Base-by-base conservation (phyloP, 164 flowering plant genomes). In the Pachysandra terminalis region DNA sequence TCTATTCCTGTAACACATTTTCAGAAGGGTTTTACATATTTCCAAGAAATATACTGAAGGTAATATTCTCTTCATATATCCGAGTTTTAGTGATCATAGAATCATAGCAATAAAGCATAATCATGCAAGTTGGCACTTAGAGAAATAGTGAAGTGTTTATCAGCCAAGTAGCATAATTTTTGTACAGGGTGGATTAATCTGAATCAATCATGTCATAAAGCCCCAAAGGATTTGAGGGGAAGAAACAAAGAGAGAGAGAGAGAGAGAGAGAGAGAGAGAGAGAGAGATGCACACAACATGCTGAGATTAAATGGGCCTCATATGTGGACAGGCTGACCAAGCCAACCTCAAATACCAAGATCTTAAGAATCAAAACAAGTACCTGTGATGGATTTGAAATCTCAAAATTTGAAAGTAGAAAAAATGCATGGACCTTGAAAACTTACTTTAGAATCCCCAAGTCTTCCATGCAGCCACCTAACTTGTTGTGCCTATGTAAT, bases 401-500 rank as follows among this genome's bases (percentile, higher is more conserved):
- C 40, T 32, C 15, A 2, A 16, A 26, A 26, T 14, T n/a, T 17
- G 4, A 24, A 58, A 58, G 26, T 3, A 6, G 16, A 0, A 17
- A 22, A n/a, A 60, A 4, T 40, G 19, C 45, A 59, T 41, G 56
- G 64, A 58, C 62, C 40, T 24, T 35, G 59, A 37, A 37, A 70
- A 74, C 97, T 86, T 83, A 92, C 99, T 75, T 83, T 52, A 73
- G 66, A 23, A 85, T 61, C 52, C 97, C 88, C 37, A 85, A 68
- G 66, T 82, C 89, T 70, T 87, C 84, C 84, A 73, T 82, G 84
- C 91, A 92, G 57, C 72, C 85, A 66, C 67, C 65, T 62, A 92
- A 75, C 64, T 77, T 88, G 68, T 73, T 74, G 82, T 87, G 93
- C 82, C 99, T 95, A 72, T 60, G 68, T 66, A 27, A 72, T 35